Conservation (phyloP, 2,329 filamentous ascomycete genomes). For the Penicillium oxalicum region DNA sequence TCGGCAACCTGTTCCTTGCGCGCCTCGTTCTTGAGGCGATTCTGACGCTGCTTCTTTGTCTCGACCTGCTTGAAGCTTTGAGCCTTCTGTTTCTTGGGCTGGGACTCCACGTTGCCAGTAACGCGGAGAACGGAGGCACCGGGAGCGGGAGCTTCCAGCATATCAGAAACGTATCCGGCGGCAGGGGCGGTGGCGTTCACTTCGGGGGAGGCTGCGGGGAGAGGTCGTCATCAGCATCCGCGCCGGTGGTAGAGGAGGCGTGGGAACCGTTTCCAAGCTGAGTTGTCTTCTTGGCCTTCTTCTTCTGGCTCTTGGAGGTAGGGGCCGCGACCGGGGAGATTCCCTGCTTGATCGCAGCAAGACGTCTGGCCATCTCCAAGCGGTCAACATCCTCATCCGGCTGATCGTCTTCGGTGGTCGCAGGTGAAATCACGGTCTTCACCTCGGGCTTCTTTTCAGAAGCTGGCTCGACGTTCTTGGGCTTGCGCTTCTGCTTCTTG, state of each 20-base stretch:
- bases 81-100: slow-evolving; percentile 52
- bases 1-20: slow-evolving; percentile 69
- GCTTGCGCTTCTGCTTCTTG: slow-evolving; percentile 41
- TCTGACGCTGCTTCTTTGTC: slow-evolving; percentile 94
- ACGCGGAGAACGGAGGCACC: slow-evolving; percentile 73
- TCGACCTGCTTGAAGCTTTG: slow-evolving; percentile 63
- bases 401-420: slow-evolving; percentile 26
- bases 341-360: slow-evolving; percentile 66
- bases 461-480: slow-evolving; percentile 26
- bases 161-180: slow-evolving; percentile 73
- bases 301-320: slow-evolving; percentile 48
- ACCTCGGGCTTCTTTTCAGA: slow-evolving; percentile 27
- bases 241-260: slow-evolving; percentile 64
- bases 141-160: slow-evolving; percentile 69
- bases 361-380: slow-evolving; percentile 69
- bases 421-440: slow-evolving; percentile 25
- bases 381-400: slow-evolving; percentile 60
- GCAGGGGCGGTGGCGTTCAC: slow-evolving; percentile 36
- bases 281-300: slow-evolving; percentile 64
- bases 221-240: slow-evolving; percentile 74
- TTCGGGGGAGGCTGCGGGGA: slow-evolving; percentile 64
- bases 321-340: slow-evolving; percentile 46
- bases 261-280: slow-evolving; percentile 51
- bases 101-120: slow-evolving; percentile 58
- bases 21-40: slow-evolving; percentile 79